Conservation (phyloP, 2,329 filamentous ascomycete species). For the Colletotrichum eleusines region DNA sequence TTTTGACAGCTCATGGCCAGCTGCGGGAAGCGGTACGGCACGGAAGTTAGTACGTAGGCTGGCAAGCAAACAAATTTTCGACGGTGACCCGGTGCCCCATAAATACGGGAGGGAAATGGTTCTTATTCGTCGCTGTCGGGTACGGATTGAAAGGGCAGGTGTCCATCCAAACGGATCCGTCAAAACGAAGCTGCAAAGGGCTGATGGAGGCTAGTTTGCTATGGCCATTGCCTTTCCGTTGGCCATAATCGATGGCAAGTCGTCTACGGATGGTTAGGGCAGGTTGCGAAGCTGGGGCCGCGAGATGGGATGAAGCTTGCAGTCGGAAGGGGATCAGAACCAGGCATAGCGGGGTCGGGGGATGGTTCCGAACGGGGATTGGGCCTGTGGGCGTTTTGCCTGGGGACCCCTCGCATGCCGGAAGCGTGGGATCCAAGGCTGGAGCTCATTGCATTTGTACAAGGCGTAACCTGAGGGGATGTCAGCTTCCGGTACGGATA, state of each 20-base stretch:
- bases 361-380: conserved; percentile 39
- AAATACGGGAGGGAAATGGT: conserved; percentile 13
- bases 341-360: conserved; percentile 33
- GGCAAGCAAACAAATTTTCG: conserved; percentile 40
- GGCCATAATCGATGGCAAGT: conserved; percentile 14
- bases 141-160: conserved; percentile 6
- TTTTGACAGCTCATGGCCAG: conserved; percentile 29
- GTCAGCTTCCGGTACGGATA: conserved; percentile 2
- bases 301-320: conserved; percentile 40
- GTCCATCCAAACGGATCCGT: conserved; percentile 1
- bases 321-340: conserved; percentile 27
- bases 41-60: conserved; percentile 40
- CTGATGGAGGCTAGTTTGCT: not conserved
- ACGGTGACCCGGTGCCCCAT: conserved; percentile 24
- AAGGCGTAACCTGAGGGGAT: not conserved
- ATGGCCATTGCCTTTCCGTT: not conserved
- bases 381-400: conserved; percentile 27
- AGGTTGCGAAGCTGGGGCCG: conserved; percentile 24
- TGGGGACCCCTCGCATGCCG: conserved; percentile 30
- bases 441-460: not conserved
- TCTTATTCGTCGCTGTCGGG: conserved; percentile 13
- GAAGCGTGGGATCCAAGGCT: conserved; percentile 24
- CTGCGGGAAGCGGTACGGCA: conserved; percentile 41
- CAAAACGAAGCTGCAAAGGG: conserved; percentile 2
- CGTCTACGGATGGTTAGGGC: conserved; percentile 7